Percentiles rank a stretch among this genome's conserved stretches.
Conservation (phyloP, 805 yeast species). For the Yarrowia porcina region DNA sequence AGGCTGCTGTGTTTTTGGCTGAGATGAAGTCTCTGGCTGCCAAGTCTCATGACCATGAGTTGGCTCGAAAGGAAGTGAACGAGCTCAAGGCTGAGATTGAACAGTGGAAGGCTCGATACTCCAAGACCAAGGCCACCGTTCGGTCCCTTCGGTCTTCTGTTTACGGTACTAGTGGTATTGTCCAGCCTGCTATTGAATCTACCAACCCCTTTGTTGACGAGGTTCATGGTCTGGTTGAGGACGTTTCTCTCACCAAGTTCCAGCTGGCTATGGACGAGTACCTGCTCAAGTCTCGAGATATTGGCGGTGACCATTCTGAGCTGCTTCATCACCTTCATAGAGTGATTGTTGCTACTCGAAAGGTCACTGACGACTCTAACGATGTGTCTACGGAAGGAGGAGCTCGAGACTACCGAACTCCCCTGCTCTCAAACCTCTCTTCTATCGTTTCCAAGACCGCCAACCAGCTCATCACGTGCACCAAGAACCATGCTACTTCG, state of each 20-base stretch:
- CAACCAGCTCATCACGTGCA: constrained; percentile 70
- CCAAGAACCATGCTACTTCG: constrained; percentile 69
- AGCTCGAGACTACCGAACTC: constrained; percentile 7
- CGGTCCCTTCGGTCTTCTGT: constrained; percentile 32
- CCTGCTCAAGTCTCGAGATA: constrained; percentile 35
- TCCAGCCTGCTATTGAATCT: constrained; percentile 20
- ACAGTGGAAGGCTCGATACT: constrained; percentile 39
- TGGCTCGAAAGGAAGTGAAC: constrained; percentile 32
- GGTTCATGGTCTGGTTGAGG: constrained; percentile 35
- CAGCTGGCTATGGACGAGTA: constrained; percentile 39
- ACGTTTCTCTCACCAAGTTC: constrained; percentile 34
- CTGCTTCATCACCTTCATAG: constrained; percentile 38
- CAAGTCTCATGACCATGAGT: constrained; percentile 30
- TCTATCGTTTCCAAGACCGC: constrained; percentile 59
- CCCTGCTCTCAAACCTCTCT: constrained; percentile 33
- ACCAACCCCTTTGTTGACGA: constrained; percentile 27
- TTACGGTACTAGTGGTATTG: constrained; percentile 27
- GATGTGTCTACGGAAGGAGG: constrained; percentile 17
- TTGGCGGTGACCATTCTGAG: constrained; percentile 29
- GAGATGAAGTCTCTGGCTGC: constrained; percentile 42
- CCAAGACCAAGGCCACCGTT: constrained; percentile 36
- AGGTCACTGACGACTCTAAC: constrained; percentile 34
- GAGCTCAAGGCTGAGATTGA: constrained; percentile 37
- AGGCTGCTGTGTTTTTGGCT: constrained; percentile 38
- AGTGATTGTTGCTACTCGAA: constrained; percentile 38